Evolutionary conservation across 2,329 filamentous ascomycete genomes (phyloP).

Genomic region (Pseudogymnoascus sp.): DNA sequence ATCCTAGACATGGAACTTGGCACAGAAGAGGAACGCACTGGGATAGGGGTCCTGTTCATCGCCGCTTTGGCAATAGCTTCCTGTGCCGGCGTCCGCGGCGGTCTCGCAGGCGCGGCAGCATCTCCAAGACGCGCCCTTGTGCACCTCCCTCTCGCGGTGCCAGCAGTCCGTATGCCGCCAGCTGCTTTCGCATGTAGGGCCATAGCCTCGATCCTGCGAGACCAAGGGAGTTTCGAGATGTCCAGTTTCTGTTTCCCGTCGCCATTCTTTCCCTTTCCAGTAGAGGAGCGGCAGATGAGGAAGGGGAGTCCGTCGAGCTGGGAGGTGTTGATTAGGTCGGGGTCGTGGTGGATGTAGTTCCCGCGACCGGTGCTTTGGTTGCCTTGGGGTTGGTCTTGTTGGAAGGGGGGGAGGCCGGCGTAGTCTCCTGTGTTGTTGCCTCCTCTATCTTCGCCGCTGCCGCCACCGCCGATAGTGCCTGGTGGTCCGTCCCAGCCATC

Average conservation of each 20-base stretch:
- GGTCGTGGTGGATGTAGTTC: not conserved
- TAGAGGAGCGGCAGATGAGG: not conserved
- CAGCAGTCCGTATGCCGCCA: not conserved
- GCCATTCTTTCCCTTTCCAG: not conserved
- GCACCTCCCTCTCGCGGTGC: not conserved
- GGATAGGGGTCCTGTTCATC: not conserved
- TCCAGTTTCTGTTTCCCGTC: not conserved
- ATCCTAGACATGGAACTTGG: too few species aligned
- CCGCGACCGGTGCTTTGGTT: not conserved
- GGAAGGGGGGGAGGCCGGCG: not conserved
- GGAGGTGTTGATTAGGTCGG: not conserved
- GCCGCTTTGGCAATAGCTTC: not conserved
- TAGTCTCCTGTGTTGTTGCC: not conserved
- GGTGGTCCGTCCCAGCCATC: not conserved
- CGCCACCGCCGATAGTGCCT: not conserved
- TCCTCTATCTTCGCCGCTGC: not conserved
- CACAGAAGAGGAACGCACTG: not conserved
- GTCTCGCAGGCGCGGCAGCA: not conserved
- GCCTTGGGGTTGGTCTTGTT: not conserved
- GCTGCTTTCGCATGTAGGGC: not conserved
- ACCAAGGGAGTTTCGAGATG: not conserved
- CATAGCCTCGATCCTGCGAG: not conserved
- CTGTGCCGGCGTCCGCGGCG: not conserved
- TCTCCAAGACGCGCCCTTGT: not conserved
- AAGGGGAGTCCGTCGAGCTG: not conserved